Percentiles rank a stretch among this genome's conserved stretches.
phyloP scores from a whole-genome alignment of 805 yeast genomes.

The Myxozyma neglecta region DNA sequence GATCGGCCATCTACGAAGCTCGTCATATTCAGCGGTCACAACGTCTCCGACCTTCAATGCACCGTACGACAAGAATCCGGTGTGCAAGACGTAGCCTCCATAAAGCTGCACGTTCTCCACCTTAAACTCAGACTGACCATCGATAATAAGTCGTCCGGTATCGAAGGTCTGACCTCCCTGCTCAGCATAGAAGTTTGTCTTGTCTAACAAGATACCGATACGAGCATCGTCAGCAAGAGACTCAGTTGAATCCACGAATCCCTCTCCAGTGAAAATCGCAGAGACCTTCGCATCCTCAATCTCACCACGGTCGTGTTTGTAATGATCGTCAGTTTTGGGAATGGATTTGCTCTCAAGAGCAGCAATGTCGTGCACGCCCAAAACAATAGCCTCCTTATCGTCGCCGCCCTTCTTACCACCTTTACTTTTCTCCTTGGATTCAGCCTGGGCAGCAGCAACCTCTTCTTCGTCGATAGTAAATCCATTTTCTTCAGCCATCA shows the following conservation, averaged over 20 bases:
- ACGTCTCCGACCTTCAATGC: slow-evolving; percentile 61
- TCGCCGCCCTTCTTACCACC: slow-evolving; percentile 65
- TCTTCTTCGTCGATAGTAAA: slow-evolving; percentile 88
- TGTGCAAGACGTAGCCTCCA: slow-evolving; percentile 94
- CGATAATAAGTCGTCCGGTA: slow-evolving; percentile 88
- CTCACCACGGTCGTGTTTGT: slow-evolving; percentile 71
- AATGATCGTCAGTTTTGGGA: slow-evolving; percentile 79
- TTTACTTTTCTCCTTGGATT: slow-evolving; percentile 92
- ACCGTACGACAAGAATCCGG: slow-evolving; percentile 84
- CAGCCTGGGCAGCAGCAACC: slow-evolving; percentile 85
- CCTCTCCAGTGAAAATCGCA: slow-evolving; percentile 61
- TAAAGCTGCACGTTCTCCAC: slow-evolving; percentile 90
- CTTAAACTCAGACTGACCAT: slow-evolving; percentile 80
- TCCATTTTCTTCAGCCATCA: slow-evolving; percentile 98
- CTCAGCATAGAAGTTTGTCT: slow-evolving; percentile 95
- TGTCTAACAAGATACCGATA: slow-evolving; percentile 79
- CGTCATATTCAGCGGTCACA: slow-evolving; percentile 86
- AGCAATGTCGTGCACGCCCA: slow-evolving; percentile 88
- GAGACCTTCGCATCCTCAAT: slow-evolving; percentile 61
- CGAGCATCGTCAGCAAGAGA: slow-evolving; percentile 50
- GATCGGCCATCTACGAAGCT: slow-evolving; percentile 90
- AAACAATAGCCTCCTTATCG: slow-evolving; percentile 63
- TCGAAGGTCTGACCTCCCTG: slow-evolving; percentile 99
- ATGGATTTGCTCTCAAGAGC: slow-evolving; percentile 59
- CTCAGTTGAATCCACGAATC: slow-evolving; percentile 53